Base-by-base conservation (phyloP, 345 rosid genomes). In the Eucalyptus marginata region DNA sequence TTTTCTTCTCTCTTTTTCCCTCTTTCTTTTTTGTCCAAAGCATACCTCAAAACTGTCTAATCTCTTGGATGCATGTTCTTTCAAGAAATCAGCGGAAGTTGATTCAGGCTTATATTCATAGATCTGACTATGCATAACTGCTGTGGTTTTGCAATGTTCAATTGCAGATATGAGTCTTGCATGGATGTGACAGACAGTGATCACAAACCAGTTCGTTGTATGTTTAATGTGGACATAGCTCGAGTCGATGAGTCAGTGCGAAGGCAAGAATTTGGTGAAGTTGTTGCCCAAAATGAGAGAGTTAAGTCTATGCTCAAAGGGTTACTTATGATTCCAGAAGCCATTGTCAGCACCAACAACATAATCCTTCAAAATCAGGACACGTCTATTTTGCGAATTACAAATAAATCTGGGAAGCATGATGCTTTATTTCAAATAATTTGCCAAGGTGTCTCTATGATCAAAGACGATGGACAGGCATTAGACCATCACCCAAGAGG, bases 131-230 rank as follows among this genome's bases (percentile, higher is more conserved):
- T 33, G 16, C 56, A 49, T 86, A 49, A 49, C 44, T 86, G 87
- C 40, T 86, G 62, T 86, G 62, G 54, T 86, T 56, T 86, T 86
- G 64, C 84, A 76, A 10, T 76, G 47, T 40, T 66, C 49, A 20
- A 33, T 62, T 27, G 43, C 91, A 98, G 99, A 93, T 98, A 98
- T 80, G 98, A 94, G 89, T 97, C 98, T 88, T 95, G 97, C 95
- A 98, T 98, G 99, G 99, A 97, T 52, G 99, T 98, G 87, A 95
- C 93, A 17, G 99, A 96, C 93, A 98, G 99, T 79, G 99, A 98
- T 91, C 99, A 98, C 94, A 96, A 97, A 92, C 99, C 99, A 2
- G 99, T 98, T 20, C 98, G 98, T 58, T 96, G 99, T 90, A 96
- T 96, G 89, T 95, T 98, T 92, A 94, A 93, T 91, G 94, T 95